Evolutionary conservation across 2,329 filamentous ascomycete species (phyloP).

Genomic region (Aspergillus calidoustus): DNA sequence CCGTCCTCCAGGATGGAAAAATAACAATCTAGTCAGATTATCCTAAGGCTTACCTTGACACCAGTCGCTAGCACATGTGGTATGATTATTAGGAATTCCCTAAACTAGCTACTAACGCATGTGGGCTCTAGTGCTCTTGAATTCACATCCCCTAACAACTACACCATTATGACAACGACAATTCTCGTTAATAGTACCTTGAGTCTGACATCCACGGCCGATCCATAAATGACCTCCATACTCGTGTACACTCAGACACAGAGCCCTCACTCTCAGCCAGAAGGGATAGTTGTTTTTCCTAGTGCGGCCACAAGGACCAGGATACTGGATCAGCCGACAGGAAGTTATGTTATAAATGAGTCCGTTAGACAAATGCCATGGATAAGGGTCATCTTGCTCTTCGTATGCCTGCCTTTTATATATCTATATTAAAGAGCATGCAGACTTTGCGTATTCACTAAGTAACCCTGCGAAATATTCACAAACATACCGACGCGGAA

Average conservation of each 20-base stretch:
- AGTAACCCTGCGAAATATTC: no score
- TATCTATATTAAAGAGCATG: no score
- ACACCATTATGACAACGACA: background rate
- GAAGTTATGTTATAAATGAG: background rate
- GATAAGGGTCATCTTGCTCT: background rate
- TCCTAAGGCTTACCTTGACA: no score
- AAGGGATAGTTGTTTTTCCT: slow-evolving; percentile 1
- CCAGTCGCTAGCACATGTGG: no score
- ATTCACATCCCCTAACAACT: background rate
- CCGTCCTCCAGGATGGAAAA: no score
- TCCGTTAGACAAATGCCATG: background rate
- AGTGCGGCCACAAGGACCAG: background rate
- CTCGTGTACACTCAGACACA: background rate
- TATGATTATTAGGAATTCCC: no score
- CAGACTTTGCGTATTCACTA: no score
- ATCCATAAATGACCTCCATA: background rate
- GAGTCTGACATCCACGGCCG: background rate
- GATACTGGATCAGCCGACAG: background rate
- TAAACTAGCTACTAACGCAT: no score
- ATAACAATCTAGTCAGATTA: no score
- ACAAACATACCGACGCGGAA: no score
- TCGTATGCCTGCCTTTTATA: background rate
- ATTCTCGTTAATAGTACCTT: background rate
- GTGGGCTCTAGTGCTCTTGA: background rate
- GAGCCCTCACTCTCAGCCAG: background rate